phyloP scores from a whole-genome alignment of 2,329 filamentous ascomycete genomes.

The Harringtonia aguacate region DNA sequence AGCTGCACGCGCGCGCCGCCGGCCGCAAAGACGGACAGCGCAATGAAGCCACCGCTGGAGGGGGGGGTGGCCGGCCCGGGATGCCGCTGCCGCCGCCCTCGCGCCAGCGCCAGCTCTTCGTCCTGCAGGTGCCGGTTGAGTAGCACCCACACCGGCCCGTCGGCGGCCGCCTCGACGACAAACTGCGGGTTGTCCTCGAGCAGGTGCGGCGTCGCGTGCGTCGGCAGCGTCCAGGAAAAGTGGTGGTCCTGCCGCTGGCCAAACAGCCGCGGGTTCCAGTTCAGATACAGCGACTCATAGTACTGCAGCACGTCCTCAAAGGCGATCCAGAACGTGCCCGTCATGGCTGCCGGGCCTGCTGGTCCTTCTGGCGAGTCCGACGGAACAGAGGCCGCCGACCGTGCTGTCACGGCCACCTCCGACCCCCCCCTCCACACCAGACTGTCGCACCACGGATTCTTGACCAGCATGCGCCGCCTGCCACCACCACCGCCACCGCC shows the following conservation, averaged over 20 bases:
- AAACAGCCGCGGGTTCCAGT: conserved; percentile 91
- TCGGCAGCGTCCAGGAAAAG: conserved; percentile 64
- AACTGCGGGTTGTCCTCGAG: conserved; percentile 62
- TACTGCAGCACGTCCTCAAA: conserved; percentile 80
- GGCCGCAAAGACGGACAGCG: conserved; percentile 65
- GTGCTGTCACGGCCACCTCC: no score
- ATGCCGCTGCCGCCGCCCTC: conserved; percentile 21
- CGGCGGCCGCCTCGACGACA: conserved; percentile 47
- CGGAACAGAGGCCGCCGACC: no score
- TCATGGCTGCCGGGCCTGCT: conserved; percentile 20
- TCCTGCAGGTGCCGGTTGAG: conserved; percentile 78
- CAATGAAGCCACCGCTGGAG: conserved; percentile 59
- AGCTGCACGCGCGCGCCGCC: conserved; percentile 63
- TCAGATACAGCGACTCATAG: conserved; percentile 92
- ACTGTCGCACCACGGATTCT: conserved; percentile 92
- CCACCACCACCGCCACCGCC: no score
- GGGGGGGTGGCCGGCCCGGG: not conserved
- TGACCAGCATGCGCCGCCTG: conserved; percentile 71
- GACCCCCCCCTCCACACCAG: conserved; percentile 54
- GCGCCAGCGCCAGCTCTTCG: conserved; percentile 46
- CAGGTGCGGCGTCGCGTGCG: conserved; percentile 36
- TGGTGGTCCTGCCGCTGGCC: conserved; percentile 75
- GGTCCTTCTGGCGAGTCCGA: no score
- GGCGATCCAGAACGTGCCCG: conserved; percentile 90
- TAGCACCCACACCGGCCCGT: conserved; percentile 69